phyloP scores from a whole-genome alignment of 805 yeast species.

The Candida oleophila region DNA sequence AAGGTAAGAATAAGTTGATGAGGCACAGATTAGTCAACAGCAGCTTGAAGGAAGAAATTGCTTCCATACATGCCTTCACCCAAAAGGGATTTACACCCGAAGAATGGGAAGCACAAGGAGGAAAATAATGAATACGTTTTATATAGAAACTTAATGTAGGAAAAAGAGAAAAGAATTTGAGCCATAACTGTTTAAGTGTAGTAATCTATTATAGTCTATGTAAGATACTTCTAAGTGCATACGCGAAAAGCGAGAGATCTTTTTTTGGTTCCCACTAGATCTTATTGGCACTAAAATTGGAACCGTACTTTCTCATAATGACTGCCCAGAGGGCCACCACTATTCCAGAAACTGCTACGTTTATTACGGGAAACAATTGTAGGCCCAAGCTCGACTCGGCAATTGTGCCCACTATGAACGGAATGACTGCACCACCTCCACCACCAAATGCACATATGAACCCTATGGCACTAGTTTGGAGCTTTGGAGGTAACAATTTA shows the following conservation, averaged over 20 bases:
- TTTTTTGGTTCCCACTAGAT: too few relatives aligned
- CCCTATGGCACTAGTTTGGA: conserved; percentile 69
- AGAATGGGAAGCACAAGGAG: conserved; percentile 68
- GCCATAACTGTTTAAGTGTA: too few relatives aligned
- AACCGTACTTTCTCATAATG: conserved; percentile 12
- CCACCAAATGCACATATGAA: conserved; percentile 79
- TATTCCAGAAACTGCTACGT: conserved; percentile 22
- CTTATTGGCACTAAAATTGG: conserved; percentile 7
- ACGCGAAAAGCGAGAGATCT: too few relatives aligned
- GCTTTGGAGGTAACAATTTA: conserved; percentile 56
- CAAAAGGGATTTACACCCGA: conserved; percentile 84
- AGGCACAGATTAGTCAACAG: conserved; percentile 85
- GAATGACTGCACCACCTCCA: conserved; percentile 76
- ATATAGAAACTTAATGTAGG: background rate
- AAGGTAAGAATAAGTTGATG: conserved; percentile 79
- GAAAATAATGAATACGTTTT: conserved; percentile 9
- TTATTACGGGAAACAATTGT: conserved; percentile 28
- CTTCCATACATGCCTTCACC: conserved; percentile 89
- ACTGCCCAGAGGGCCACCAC: conserved; percentile 26
- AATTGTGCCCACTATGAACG: conserved; percentile 58
- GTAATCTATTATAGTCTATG: too few relatives aligned
- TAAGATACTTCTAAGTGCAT: too few relatives aligned
- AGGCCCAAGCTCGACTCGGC: conserved; percentile 38
- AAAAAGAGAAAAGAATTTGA: too few relatives aligned
- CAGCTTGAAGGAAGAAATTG: conserved; percentile 80